A percentile compares a stretch with the other conserved stretches of the same genome.
These are phyloP conservation scores for Stylosanthes scabra DNA, from an alignment of 331 rosid species.

Conservation along the genomic window DNA sequence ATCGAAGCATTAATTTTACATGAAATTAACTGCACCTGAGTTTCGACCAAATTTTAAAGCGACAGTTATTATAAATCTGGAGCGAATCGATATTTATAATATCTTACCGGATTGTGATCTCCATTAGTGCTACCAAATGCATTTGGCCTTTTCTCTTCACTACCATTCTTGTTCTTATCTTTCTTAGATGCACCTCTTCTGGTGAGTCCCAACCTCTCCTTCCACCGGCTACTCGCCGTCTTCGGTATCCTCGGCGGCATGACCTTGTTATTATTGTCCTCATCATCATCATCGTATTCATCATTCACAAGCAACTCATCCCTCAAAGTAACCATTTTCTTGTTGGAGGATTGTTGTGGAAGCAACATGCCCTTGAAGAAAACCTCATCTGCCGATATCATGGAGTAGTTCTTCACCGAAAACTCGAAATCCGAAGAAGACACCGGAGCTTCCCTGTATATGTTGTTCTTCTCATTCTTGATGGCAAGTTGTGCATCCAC, in stretches of 20 bases:
- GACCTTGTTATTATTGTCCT: not conserved
- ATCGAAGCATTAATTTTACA: not conserved
- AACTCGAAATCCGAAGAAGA: conserved; percentile 94
- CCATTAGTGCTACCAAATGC: conserved; percentile 49
- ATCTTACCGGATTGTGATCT: conserved; percentile 60
- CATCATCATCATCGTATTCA: conserved; percentile 47
- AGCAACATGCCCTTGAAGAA: conserved; percentile 81
- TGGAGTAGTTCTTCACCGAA: conserved; percentile 68
- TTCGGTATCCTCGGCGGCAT: conserved; percentile 59
- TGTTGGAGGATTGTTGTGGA: conserved; percentile 61
- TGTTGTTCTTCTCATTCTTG: conserved; percentile 55
- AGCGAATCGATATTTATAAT: not conserved
- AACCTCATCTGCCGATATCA: conserved; percentile 87
- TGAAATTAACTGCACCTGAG: not conserved
- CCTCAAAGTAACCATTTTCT: conserved; percentile 70
- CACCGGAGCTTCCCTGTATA: conserved; percentile 88
- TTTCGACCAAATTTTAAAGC: no score
- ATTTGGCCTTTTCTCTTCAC: conserved; percentile 51
- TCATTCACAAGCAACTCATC: conserved; percentile 74
- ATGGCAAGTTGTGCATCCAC: conserved; percentile 65
- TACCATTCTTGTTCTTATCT: conserved; percentile 55
- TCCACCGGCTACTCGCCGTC: conserved; percentile 68
- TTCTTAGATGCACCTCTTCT: conserved; percentile 60
- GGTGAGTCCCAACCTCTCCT: conserved; percentile 67
- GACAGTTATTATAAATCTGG: not conserved